A percentile compares a stretch with the other conserved stretches of the same genome.
Conservation (phyloP, 495 filamentous ascomycete genomes). For the Podospora pseudopauciseta region DNA sequence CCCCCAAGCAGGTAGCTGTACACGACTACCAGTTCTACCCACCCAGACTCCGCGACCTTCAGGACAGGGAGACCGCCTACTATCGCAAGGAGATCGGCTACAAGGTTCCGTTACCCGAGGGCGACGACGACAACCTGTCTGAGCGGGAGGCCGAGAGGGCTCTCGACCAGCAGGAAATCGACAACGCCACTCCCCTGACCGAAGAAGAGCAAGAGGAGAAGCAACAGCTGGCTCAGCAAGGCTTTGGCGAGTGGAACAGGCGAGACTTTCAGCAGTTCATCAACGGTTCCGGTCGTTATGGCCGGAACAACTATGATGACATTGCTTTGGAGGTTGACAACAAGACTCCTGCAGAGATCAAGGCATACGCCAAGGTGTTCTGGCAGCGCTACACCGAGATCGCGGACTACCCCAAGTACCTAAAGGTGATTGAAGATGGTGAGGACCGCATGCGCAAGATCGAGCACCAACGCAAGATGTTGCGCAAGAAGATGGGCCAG, state of each 20-base stretch:
- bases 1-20: slow-evolving; percentile 85
- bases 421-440: slow-evolving; percentile 82
- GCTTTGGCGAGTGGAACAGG: slow-evolving; percentile 91
- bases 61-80: slow-evolving; percentile 92
- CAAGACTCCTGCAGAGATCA: slow-evolving; percentile 80
- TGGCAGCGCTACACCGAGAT: slow-evolving; percentile 92
- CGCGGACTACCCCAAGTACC: slow-evolving; percentile 78
- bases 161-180: slow-evolving; percentile 85
- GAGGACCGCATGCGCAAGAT: slow-evolving; percentile 86
- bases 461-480: slow-evolving; percentile 88
- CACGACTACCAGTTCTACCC: slow-evolving; percentile 99
- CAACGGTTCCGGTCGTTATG: slow-evolving; percentile 89
- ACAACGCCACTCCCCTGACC: slow-evolving; percentile 82
- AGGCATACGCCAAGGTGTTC: slow-evolving; percentile 87
- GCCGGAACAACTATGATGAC: slow-evolving; percentile 73
- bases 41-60: slow-evolving; percentile 72
- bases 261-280: slow-evolving; percentile 98
- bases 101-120: slow-evolving; percentile 81
- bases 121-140: slow-evolving; percentile 75
- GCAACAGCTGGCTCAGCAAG: slow-evolving; percentile 69
- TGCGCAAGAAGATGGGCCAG: slow-evolving; percentile 89
- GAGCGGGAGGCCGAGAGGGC: slow-evolving; percentile 85
- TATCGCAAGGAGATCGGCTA: slow-evolving; percentile 94
- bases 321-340: slow-evolving; percentile 90
- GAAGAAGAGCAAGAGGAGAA: slow-evolving; percentile 89